These are phyloP conservation scores for Lachancea quebecensis DNA, from an alignment of 805 yeast species.

Conservation along the genomic window DNA sequence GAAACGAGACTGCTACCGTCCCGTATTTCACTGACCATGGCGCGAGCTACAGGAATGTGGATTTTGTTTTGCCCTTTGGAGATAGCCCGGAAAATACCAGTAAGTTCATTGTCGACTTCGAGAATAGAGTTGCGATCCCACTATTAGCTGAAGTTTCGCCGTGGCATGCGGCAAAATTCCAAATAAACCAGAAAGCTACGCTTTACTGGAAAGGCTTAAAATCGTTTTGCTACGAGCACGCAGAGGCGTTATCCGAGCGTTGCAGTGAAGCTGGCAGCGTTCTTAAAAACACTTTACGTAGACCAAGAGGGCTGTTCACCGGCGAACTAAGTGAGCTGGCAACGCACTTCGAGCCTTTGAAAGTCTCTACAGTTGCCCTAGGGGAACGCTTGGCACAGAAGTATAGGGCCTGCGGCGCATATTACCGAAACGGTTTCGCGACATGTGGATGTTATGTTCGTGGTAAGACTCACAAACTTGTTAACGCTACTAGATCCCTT, in stretches of 20 bases:
- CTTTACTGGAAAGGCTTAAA: background rate
- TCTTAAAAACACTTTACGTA: no score
- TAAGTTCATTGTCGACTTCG: constrained; percentile 8
- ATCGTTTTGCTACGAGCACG: background rate
- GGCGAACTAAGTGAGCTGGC: no score
- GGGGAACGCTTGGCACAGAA: no score
- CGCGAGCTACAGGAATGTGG: constrained; percentile 3
- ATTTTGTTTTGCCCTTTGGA: constrained; percentile 6
- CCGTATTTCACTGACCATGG: constrained; percentile 9
- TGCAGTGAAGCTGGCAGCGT: no score
- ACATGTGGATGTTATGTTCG: no score
- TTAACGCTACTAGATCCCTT: no score
- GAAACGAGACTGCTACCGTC: background rate
- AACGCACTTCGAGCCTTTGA: no score
- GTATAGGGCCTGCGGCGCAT: no score
- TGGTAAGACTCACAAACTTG: no score
- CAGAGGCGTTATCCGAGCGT: background rate
- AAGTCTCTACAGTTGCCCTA: no score
- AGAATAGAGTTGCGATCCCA: constrained; percentile 8
- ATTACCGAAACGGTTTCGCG: no score
- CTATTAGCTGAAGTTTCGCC: constrained; percentile 1
- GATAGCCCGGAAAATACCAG: background rate
- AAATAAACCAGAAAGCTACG: background rate
- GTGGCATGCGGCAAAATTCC: constrained; percentile 4
- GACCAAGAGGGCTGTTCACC: no score